Evolutionary conservation across 129 eudicot genomes (phyloP), one percentile per base, ranked within the genome.

Genomic region (Ambrosia trifida): DNA sequence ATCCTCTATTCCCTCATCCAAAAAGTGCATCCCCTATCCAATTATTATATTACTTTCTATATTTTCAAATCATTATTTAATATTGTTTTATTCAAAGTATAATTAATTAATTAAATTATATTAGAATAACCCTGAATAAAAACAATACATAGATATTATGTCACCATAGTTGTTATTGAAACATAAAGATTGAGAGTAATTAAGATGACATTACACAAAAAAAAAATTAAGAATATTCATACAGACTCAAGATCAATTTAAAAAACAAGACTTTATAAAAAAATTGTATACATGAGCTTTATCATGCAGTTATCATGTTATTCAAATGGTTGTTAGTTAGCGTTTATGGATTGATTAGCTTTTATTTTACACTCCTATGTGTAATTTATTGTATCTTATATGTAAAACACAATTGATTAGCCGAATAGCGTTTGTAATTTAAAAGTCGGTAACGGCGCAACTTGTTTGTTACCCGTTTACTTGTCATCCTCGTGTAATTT

Each of bases 21-120:
- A 64, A 76, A 80, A 76, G 88, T 80, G 84, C 78, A 76, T 66
- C 60, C 53, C 53, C 76, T 43, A 72, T 43, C 47, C 41, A 30
- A 62, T 72, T 60, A 72, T 68, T 83, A 28, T 72, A 65, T 63
- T 69, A 69, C 36, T 69, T 38, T 66, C 31, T 36, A 40, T 31
- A 31, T 28, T 64, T 64, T 64, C 31, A 18, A 40, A 17, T n/a
- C 10, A 64, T 16, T 31, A 16, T 31, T 3, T 14, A 47, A 31
- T 30, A 11, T 47, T 46, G 3, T 63, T n/a, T 35, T 8, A 1
- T 67, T 13, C 18, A 0, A 30, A n/a, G 47, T 32, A 11, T 7
- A 60, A 33, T 24, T 70, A 20, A 41, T 28, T 52, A 13, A 17
- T 54, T 40, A 16, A 13, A 8, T 8, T 36, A 40, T 6, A 40